Conservation (phyloP, 2,329 filamentous ascomycete genomes). For the Alternaria conjuncta region DNA sequence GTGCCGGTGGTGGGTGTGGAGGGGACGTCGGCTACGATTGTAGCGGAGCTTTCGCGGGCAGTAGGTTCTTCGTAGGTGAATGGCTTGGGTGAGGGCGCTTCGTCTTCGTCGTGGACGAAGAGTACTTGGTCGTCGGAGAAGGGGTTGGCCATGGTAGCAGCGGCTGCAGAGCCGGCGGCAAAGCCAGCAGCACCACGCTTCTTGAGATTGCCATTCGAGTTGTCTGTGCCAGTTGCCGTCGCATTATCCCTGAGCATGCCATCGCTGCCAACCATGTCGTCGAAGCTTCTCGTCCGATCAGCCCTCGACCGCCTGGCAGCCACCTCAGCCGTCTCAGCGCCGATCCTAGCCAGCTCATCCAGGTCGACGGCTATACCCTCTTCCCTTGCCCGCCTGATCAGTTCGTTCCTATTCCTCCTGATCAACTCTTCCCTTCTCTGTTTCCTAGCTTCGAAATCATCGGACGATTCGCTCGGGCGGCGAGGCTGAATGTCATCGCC, state of each 20-base stretch:
- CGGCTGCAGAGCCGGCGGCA: slow-evolving; percentile 47
- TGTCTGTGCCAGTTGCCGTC: slow-evolving; percentile 32
- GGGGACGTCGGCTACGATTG: slow-evolving; percentile 25
- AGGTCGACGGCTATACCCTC: slow-evolving; percentile 52
- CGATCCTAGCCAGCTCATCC: slow-evolving; percentile 48
- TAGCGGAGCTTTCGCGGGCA: slow-evolving; percentile 41
- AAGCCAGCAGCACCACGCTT: slow-evolving; percentile 47
- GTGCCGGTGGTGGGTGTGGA: slow-evolving; percentile 16
- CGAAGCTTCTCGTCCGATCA: slow-evolving; percentile 45
- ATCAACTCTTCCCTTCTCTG: slow-evolving; percentile 41
- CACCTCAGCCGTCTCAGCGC: slow-evolving; percentile 34
- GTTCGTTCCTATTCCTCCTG: slow-evolving; percentile 42
- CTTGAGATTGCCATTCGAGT: slow-evolving; percentile 24
- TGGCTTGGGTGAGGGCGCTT: slow-evolving; percentile 36
- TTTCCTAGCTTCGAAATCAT: slow-evolving; percentile 43
- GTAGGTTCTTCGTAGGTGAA: slow-evolving; percentile 32
- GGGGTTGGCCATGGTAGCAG: slow-evolving; percentile 49
- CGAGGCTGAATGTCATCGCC: slow-evolving; percentile 64
- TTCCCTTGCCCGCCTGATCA: slow-evolving; percentile 45
- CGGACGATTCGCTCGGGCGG: slow-evolving; percentile 40
- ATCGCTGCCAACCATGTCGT: slow-evolving; percentile 50
- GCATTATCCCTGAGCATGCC: slow-evolving; percentile 45
- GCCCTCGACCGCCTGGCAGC: slow-evolving; percentile 21
- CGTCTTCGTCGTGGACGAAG: slow-evolving; percentile 49
- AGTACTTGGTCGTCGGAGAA: slow-evolving; percentile 54